Evolutionary conservation across 768 basidiomycete genomes (phyloP).

Genomic region (Aureoboletus auriporus): DNA sequence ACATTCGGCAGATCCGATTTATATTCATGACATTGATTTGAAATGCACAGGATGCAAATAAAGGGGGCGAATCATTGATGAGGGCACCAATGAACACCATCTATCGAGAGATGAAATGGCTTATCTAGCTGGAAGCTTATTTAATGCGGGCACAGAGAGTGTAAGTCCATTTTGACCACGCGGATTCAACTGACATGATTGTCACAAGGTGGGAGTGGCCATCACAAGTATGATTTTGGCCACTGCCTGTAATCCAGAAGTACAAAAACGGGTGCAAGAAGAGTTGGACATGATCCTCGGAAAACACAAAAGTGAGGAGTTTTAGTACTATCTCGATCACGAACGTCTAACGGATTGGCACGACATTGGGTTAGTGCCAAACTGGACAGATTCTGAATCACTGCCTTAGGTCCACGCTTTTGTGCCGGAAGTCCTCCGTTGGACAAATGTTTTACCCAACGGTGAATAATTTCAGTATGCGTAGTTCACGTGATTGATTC

Average conservation of each 20-base stretch:
- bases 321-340: background rate
- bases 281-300: slow-evolving; percentile 53
- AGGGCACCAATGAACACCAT: slow-evolving; percentile 43
- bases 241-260: slow-evolving; percentile 47
- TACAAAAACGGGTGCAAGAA: slow-evolving; percentile 45
- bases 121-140: slow-evolving; percentile 55
- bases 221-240: slow-evolving; percentile 50
- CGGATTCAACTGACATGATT: background rate
- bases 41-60: slow-evolving; percentile 6
- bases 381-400: slow-evolving; percentile 27
- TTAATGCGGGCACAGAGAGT: slow-evolving; percentile 57
- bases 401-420: slow-evolving; percentile 35
- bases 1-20: too few species aligned
- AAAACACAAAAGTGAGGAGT: slow-evolving; percentile 19
- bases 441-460: slow-evolving; percentile 28
- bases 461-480: slow-evolving; percentile 10
- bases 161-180: background rate
- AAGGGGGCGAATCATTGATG: slow-evolving; percentile 35
- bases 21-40: background rate
- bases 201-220: slow-evolving; percentile 39
- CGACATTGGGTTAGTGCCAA: slow-evolving; percentile 26
- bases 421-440: slow-evolving; percentile 32
- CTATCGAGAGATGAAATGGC: slow-evolving; percentile 50
- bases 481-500: background rate
- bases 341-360: background rate